Evolutionary conservation across 2,329 filamentous ascomycete species (phyloP).

Genomic region (Raffaelea arxii): DNA sequence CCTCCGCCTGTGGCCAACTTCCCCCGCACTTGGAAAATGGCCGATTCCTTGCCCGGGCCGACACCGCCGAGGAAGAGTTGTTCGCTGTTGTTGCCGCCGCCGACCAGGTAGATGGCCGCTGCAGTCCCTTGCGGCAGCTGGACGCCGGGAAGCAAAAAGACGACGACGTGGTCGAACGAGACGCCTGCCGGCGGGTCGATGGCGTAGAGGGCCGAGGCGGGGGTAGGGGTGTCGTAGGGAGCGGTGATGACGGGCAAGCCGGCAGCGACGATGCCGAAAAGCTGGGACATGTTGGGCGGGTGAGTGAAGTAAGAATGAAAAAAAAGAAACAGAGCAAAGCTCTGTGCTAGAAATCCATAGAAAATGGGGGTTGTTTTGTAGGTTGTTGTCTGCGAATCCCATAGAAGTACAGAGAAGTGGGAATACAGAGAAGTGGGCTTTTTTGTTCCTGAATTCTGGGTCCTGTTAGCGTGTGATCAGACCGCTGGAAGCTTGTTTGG

Average conservation of each 20-base stretch:
- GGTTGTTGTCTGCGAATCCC: no score
- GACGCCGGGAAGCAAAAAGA: conserved; percentile 78
- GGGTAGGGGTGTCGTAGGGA: conserved; percentile 42
- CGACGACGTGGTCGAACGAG: conserved; percentile 70
- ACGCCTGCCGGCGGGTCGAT: conserved; percentile 29
- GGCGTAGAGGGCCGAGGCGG: conserved; percentile 47
- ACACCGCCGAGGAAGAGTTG: conserved; percentile 71
- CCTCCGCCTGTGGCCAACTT: conserved; percentile 43
- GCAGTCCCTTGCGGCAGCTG: conserved; percentile 65
- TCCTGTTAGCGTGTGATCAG: not conserved
- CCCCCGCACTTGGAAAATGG: no score
- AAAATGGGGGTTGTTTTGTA: no score
- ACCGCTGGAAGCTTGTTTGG: not conserved
- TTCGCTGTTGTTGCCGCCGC: conserved; percentile 30
- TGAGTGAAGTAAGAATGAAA: not conserved
- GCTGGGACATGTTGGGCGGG: conserved; percentile 28
- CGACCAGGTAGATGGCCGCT: conserved; percentile 78
- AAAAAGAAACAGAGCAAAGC: not conserved
- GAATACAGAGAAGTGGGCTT: no score
- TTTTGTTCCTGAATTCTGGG: not conserved
- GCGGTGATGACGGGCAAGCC: conserved; percentile 47
- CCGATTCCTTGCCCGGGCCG: conserved; percentile 81
- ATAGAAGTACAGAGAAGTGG: no score
- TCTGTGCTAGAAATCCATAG: not conserved
- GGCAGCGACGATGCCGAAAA: conserved; percentile 52